Base-by-base conservation (phyloP, 352 stramenopile species). In the Saprolegnia diclina region DNA sequence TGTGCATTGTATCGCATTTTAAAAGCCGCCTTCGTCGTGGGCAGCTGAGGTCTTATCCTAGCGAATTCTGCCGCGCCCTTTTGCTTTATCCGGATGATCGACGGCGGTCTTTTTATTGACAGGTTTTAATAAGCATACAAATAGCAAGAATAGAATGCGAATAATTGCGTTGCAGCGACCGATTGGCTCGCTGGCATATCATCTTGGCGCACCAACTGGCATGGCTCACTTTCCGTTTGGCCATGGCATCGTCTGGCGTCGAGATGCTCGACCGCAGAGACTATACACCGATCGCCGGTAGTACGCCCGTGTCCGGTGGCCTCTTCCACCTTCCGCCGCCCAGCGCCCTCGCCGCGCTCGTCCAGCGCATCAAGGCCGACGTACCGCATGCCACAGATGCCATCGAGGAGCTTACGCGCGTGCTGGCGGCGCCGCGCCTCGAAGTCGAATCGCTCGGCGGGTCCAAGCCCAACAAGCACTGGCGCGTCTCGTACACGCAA, bases 261-360 rank as follows among this genome's bases (percentile, higher is more conserved):
- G 63, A 69, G 63, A 46, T 61, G 45, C 22, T 69, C n/a, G 26
- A 69, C 22, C 45, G 44, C 63, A 62, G 61, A 42, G 63, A 61
- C n/a, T 69, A 69, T 29, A 69, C 63, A n/a, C 63, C 63, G 59
- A 44, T 66, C 63, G 52, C 11, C 35, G 52, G 52, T 7, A 22
- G 46, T 5, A 29, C 46, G n/a, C 52, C 52, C 13, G 13, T 24
- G 13, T 19, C 24, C 11, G 52, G 52, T 7, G 35, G 52, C 35
- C 35, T 59, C 24, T 59, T 59, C 52, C 52, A 59, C 35, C 24
- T 40, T 3, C 52, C 52, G 16, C 52, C 52, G 16, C 52, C 52
- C 13, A 59, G 52, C 35, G 52, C 13, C 11, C 24, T 59, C 35
- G 52, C 24, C 35, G 52, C 11, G 35, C 11, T 40, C 35, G 52